Evolutionary conservation across 768 basidiomycete species (phyloP).

Genomic region (Pholiota molesta): DNA sequence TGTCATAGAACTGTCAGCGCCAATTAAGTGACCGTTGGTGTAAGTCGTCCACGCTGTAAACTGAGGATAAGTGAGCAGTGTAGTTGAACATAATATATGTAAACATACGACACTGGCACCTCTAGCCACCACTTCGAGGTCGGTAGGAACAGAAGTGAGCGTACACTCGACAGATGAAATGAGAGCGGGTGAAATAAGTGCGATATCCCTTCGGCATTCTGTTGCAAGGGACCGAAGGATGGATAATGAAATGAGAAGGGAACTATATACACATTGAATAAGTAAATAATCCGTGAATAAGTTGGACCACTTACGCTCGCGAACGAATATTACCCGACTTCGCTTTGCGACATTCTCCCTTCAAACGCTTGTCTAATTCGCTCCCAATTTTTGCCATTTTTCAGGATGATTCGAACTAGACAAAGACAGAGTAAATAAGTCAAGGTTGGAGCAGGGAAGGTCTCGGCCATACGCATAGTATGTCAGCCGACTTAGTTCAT

Average conservation of each 20-base stretch:
- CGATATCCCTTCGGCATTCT: slow-evolving; percentile 86
- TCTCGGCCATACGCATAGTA: slow-evolving; percentile 66
- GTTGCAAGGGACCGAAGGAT: slow-evolving; percentile 82
- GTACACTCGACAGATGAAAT: slow-evolving; percentile 65
- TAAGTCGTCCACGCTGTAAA: slow-evolving; percentile 93
- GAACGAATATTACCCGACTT: slow-evolving; percentile 75
- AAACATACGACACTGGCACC: slow-evolving; percentile 78
- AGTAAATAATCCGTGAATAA: slow-evolving; percentile 2
- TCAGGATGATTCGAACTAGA: slow-evolving; percentile 72
- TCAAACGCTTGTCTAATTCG: slow-evolving; percentile 78
- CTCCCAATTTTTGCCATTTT: slow-evolving; percentile 76
- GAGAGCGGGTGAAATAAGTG: slow-evolving; percentile 71
- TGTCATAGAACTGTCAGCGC: slow-evolving; percentile 72
- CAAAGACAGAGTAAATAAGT: neutral
- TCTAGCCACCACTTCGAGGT: slow-evolving; percentile 76
- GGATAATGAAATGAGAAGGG: slow-evolving; percentile 80
- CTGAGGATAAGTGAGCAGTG: slow-evolving; percentile 35
- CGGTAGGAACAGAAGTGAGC: slow-evolving; percentile 55
- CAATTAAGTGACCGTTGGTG: slow-evolving; percentile 84
- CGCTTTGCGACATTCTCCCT: slow-evolving; percentile 66
- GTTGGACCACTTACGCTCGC: slow-evolving; percentile 64
- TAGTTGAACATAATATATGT: neutral
- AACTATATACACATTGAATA: slow-evolving; percentile 39
- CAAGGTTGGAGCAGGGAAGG: neutral
- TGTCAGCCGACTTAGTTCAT: slow-evolving; percentile 82